A percentile compares a stretch with the other conserved stretches of the same genome.
Conservation (phyloP, 768 basidiomycete species). For the Mycena latifolia region DNA sequence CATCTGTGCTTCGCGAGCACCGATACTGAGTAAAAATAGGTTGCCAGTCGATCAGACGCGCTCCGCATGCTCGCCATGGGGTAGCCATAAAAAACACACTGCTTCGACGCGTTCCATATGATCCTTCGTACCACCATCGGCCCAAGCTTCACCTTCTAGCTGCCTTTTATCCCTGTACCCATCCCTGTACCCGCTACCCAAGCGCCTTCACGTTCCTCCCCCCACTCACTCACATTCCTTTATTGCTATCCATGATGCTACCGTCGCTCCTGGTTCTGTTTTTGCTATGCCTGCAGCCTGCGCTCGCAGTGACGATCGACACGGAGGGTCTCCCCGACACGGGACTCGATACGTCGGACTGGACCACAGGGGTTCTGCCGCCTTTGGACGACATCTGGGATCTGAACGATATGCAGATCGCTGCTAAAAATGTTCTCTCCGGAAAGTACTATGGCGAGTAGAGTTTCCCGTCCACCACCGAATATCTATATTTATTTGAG, state of each 20-base stretch:
- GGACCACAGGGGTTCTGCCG: conserved; percentile 40
- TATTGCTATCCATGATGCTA: conserved; percentile 11
- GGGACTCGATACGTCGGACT: conserved; percentile 41
- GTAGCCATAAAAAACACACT: no score
- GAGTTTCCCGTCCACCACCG: neutral
- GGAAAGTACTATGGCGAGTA: conserved; percentile 37
- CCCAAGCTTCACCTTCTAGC: no score
- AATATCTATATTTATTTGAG: neutral
- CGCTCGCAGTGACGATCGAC: conserved; percentile 36
- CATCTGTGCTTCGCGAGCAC: neutral
- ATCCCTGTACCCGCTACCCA: no score
- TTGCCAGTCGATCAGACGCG: conserved; percentile 1
- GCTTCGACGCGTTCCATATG: neutral
- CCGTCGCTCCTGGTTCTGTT: conserved; percentile 12
- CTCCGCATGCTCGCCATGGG: neutral
- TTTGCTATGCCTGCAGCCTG: conserved; percentile 17
- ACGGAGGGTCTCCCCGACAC: conserved; percentile 46
- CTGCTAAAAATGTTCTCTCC: conserved; percentile 40
- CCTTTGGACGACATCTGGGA: conserved; percentile 39
- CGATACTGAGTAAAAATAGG: no score
- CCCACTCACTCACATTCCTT: neutral
- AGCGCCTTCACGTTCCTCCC: neutral
- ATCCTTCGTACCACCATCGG: neutral
- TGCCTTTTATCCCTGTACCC: no score
- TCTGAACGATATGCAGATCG: conserved; percentile 43